Evolutionary conservation across 768 basidiomycete species (phyloP).

Genomic region (Lentinula edodes): DNA sequence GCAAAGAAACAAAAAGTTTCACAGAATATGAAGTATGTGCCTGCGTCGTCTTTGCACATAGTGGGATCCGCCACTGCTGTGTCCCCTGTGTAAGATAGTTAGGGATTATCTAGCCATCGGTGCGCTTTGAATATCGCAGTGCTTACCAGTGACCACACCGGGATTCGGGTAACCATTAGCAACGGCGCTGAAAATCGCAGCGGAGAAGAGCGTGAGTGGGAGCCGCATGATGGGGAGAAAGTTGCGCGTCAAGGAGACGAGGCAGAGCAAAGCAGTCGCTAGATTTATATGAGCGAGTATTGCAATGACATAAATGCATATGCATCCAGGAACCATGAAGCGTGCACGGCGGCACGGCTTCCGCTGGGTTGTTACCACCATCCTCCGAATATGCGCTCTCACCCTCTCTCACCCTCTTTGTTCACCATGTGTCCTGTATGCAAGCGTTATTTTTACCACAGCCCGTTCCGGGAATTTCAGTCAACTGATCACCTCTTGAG

Average conservation of each 20-base stretch:
- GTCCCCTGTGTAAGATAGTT: background rate
- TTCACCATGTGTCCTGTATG: background rate
- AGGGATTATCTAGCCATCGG: background rate
- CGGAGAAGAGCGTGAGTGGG: background rate
- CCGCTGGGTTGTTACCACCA: background rate
- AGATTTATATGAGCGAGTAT: background rate
- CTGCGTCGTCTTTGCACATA: slow-evolving; percentile 23
- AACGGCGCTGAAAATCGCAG: background rate
- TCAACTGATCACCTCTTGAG: background rate
- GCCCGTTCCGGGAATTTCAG: background rate
- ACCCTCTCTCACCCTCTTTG: background rate
- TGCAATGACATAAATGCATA: background rate
- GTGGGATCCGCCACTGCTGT: slow-evolving; percentile 23
- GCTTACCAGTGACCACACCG: slow-evolving; percentile 2
- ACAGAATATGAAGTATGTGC: slow-evolving; percentile 28
- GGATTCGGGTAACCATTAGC: background rate
- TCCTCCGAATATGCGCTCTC: background rate
- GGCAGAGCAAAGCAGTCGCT: background rate
- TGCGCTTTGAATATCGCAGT: background rate
- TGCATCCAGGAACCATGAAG: background rate
- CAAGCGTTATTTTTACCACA: background rate
- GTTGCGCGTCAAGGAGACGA: background rate
- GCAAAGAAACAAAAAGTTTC: background rate
- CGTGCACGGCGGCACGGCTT: background rate
- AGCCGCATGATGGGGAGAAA: background rate